Base-by-base conservation (phyloP, 345 rosid species). In the Salix purpurea region DNA sequence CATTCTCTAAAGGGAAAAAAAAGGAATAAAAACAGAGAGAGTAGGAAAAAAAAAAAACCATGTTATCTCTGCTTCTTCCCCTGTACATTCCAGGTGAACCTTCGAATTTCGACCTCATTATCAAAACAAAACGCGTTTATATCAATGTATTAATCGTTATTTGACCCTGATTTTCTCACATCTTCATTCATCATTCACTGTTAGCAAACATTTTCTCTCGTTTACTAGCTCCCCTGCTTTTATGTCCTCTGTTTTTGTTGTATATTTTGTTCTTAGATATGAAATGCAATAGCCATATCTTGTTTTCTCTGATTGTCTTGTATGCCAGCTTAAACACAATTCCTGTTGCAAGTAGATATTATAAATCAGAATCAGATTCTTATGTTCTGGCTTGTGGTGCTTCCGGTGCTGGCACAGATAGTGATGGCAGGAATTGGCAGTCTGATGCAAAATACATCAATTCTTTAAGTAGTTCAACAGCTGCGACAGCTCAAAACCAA, bases 351-450 rank as follows among this genome's bases (percentile, higher is more conserved):
- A 26, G 69, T 71, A 39, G 77, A 70, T 30, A 18, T 37, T 42
- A 74, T 7, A 52, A 71, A 26, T 30, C 83, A 12, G 70, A 54
- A 23, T 32, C 84, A 46, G 48, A 46, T 3, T 76, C 85, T 1
- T 64, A 83, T 7, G 73, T 77, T 26, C 77, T 81, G 2, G 67
- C 77, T 2, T 77, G 84, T 52, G 84, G 78, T 2, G 76, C 75
- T 30, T 21, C 81, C 4, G 42, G 26, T 16, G n/a, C 58, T 3
- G 78, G 78, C 34, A 65, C 78, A 18, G 78, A 77, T 18, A 48
- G 52, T 1, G 78, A 81, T 40, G 81, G 84, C 72, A 65, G 78
- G 78, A 70, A 62, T 34, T 81, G 84, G 84, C 30, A 69, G 8
- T 71, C 84, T 56, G 81, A 81, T 34, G 30, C 77, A 34, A 64